A percentile compares a stretch with the other conserved stretches of the same genome.
Conservation (phyloP, 2,329 filamentous ascomycete species). For the Colletotrichum viniferum region DNA sequence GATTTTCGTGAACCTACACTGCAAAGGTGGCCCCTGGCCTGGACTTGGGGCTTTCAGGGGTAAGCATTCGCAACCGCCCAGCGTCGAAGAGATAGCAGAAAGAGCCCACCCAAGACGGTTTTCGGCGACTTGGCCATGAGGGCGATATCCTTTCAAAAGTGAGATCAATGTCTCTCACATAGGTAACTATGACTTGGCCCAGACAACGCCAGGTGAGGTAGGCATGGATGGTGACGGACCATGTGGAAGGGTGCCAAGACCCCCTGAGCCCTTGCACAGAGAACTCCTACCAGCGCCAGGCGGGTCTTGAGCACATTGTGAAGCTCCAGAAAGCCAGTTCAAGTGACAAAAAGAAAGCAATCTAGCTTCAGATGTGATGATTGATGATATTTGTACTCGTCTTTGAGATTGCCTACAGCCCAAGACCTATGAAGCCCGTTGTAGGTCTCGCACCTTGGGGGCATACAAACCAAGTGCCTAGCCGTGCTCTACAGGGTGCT, state of each 20-base stretch:
- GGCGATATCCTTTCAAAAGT: background rate
- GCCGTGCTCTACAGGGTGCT: background rate
- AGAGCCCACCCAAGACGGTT: background rate
- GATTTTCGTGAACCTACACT: background rate
- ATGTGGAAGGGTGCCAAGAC: background rate
- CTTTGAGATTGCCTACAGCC: background rate
- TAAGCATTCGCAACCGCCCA: background rate
- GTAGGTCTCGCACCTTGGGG: background rate
- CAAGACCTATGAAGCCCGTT: background rate
- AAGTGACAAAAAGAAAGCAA: background rate
- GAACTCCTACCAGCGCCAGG: background rate
- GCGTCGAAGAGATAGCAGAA: background rate
- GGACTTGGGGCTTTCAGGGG: background rate
- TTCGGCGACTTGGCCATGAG: background rate
- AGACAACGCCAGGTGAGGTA: background rate
- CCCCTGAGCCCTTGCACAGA: background rate
- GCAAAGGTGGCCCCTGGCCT: background rate
- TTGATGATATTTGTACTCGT: background rate
- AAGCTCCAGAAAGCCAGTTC: background rate
- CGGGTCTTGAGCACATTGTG: background rate
- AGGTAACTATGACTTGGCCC: fast-evolving
- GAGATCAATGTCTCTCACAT: background rate
- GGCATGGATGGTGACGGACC: background rate
- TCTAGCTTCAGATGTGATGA: background rate
- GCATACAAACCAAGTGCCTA: background rate